A percentile compares a stretch with the other conserved stretches of the same genome.
Conservation (phyloP, 352 stramenopile species). For the Hyaloperonospora arabidopsidis region DNA sequence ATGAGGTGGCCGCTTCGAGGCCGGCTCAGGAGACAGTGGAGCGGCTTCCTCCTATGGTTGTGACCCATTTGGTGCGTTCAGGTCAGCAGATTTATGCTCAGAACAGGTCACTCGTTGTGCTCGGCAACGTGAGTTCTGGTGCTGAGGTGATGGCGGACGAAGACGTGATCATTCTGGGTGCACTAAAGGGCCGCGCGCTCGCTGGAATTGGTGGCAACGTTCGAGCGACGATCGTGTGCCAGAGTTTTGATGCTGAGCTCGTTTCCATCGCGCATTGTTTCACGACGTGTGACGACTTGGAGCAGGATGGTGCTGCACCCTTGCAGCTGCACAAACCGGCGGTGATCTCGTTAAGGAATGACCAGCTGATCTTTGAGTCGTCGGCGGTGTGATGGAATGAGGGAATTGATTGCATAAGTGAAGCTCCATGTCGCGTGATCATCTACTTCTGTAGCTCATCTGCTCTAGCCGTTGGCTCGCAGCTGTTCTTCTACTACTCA, state of each 20-base stretch:
- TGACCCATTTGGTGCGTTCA: slow-evolving; percentile 68
- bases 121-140: slow-evolving; percentile 82
- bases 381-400: slow-evolving; percentile 15
- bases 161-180: slow-evolving; percentile 77
- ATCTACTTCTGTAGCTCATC: slow-evolving; percentile 14
- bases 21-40: slow-evolving; percentile 6
- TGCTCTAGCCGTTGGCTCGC: slow-evolving; percentile 4
- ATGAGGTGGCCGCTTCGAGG: slow-evolving; percentile 3
- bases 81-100: slow-evolving; percentile 86
- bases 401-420: slow-evolving; percentile 3
- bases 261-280: slow-evolving; percentile 87
- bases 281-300: slow-evolving; percentile 79
- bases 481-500: slow-evolving; percentile 5
- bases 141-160: slow-evolving; percentile 83
- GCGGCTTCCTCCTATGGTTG: slow-evolving; percentile 45
- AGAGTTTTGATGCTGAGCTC: slow-evolving; percentile 85
- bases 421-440: slow-evolving; percentile 23
- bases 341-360: slow-evolving; percentile 44
- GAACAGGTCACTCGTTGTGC: slow-evolving; percentile 68
- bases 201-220: slow-evolving; percentile 77
- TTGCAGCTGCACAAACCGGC: slow-evolving; percentile 51
- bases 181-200: slow-evolving; percentile 78
- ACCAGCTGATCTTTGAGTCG: slow-evolving; percentile 64
- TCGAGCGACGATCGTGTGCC: slow-evolving; percentile 53
- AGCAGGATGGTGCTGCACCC: slow-evolving; percentile 29